A percentile compares a stretch with the other conserved stretches of the same genome.
These are phyloP conservation scores for Aspergillus sp. DNA, from an alignment of 2,329 filamentous ascomycete genomes.

Conservation along the genomic window DNA sequence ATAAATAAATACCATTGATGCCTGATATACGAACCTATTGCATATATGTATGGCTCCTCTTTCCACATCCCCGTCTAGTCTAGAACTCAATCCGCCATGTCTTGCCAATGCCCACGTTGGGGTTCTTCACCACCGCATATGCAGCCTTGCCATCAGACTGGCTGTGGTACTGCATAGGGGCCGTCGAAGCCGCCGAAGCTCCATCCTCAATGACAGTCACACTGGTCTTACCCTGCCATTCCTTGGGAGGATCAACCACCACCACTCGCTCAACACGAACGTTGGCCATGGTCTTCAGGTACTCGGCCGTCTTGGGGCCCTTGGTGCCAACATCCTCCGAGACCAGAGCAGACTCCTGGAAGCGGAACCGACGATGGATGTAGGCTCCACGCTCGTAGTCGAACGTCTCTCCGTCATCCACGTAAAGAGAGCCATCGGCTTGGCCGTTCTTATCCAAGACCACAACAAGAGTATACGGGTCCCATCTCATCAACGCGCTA, in stretches of 20 bases:
- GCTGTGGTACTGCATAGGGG: slow-evolving; percentile 59
- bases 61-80: neutral
- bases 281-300: slow-evolving; percentile 74
- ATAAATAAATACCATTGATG: neutral
- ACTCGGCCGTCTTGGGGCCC: slow-evolving; percentile 67
- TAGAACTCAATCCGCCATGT: slow-evolving; percentile 65
- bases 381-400: slow-evolving; percentile 83
- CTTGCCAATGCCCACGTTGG: slow-evolving; percentile 61
- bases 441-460: slow-evolving; percentile 67
- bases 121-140: slow-evolving; percentile 66
- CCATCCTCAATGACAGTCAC: slow-evolving; percentile 54
- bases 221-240: slow-evolving; percentile 67
- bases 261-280: slow-evolving; percentile 84
- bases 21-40: neutral
- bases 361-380: slow-evolving; percentile 79
- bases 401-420: slow-evolving; percentile 92
- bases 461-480: slow-evolving; percentile 91
- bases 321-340: slow-evolving; percentile 68
- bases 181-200: slow-evolving; percentile 47
- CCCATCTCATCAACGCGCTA: slow-evolving; percentile 84
- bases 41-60: neutral
- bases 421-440: slow-evolving; percentile 80
- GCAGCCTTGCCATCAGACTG: slow-evolving; percentile 57
- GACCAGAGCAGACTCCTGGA: slow-evolving; percentile 61
- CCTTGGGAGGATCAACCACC: slow-evolving; percentile 73